phyloP scores from a whole-genome alignment of 345 rosid genomes.

The Salix koriyanagi region DNA sequence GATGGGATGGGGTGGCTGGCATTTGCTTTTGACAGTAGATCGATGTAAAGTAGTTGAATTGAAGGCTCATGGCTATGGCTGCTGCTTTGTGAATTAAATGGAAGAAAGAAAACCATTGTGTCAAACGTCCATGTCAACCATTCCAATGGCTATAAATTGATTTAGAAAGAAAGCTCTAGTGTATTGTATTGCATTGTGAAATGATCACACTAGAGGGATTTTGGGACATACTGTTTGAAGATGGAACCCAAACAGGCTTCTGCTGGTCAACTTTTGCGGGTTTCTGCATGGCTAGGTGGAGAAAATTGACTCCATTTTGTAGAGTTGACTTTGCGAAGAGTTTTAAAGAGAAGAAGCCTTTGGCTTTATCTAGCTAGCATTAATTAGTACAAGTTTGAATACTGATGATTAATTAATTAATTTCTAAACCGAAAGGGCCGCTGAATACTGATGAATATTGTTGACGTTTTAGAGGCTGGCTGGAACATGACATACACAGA shows the following conservation, averaged over 20 bases:
- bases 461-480: no score
- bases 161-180: background rate
- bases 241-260: background rate
- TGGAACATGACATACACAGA: no score
- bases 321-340: background rate
- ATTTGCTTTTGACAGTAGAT: background rate
- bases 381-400: no score
- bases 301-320: background rate
- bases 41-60: background rate
- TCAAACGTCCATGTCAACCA: slow-evolving; percentile 4
- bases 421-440: no score
- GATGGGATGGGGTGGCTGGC: background rate
- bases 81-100: background rate
- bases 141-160: background rate
- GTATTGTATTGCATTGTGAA: background rate
- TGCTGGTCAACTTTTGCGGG: background rate
- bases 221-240: background rate
- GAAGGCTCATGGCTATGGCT: background rate
- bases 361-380: no score
- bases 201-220: background rate
- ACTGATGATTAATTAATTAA: no score
- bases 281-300: background rate
- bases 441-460: no score
- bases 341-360: no score
- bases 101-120: background rate